Evolutionary conservation across 352 stramenopile species (phyloP).

Genomic region (Phytopythium boreale): DNA sequence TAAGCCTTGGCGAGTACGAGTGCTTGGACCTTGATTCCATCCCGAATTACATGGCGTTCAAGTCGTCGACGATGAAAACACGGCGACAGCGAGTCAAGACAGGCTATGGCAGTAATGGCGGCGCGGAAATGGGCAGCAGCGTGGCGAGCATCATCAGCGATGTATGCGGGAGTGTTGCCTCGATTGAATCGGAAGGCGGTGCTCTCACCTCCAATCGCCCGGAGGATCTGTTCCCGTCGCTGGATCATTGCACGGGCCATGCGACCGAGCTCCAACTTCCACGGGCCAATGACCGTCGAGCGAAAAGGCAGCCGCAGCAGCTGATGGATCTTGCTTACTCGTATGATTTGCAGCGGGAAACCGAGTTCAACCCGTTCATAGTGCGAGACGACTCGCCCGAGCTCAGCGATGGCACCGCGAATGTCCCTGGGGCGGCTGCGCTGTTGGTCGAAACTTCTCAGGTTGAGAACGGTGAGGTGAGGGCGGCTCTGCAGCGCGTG

Average conservation of each 20-base stretch:
- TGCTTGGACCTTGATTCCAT: conserved; percentile 74
- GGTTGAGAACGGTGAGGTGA: neutral
- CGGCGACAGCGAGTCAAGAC: conserved; percentile 16
- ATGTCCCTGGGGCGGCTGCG: neutral
- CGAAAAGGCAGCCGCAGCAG: conserved; percentile 14
- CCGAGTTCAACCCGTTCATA: conserved; percentile 48
- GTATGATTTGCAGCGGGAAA: conserved; percentile 62
- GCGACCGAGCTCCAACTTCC: neutral
- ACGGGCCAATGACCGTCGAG: neutral
- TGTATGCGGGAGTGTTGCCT: conserved; percentile 18
- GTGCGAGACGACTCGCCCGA: neutral
- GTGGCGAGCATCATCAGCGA: conserved; percentile 19
- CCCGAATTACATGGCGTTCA: conserved; percentile 69
- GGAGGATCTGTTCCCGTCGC: conserved; percentile 31
- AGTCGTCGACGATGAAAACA: conserved; percentile 34
- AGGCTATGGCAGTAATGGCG: neutral
- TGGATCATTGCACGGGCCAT: conserved; percentile 11
- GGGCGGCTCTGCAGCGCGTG: neutral
- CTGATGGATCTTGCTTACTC: conserved; percentile 69
- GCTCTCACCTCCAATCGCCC: neutral
- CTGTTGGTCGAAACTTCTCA: neutral
- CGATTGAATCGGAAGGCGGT: conserved; percentile 18
- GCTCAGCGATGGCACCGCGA: neutral
- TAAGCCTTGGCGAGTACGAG: conserved; percentile 66
- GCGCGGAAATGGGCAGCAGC: conserved; percentile 10